Evolutionary conservation across 106 monocot genomes (phyloP).

Genomic region (Apostasia shenzhenica): DNA sequence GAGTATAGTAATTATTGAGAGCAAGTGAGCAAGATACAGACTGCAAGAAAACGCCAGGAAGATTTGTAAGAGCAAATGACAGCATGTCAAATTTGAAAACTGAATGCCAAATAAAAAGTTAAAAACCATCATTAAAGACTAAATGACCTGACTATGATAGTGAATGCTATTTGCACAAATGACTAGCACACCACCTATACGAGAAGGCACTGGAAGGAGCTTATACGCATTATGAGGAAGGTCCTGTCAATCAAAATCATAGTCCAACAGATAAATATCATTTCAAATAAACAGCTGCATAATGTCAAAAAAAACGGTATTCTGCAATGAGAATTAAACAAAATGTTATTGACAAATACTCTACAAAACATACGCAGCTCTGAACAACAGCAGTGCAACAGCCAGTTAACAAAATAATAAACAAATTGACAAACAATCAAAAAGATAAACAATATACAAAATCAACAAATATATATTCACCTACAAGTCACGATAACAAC

Average conservation of each 20-base stretch:
- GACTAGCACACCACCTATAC: constrained; percentile 90
- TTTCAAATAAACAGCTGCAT: neutral
- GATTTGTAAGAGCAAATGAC: neutral
- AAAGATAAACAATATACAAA: neutral
- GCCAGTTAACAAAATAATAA: neutral
- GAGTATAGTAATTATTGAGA: constrained; percentile 60
- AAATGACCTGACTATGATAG: constrained; percentile 89
- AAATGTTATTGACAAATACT: neutral
- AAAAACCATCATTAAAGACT: constrained; percentile 3
- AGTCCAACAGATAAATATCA: neutral
- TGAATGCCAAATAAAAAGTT: neutral
- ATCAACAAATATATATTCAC: no score
- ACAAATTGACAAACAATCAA: neutral
- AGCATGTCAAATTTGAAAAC: neutral
- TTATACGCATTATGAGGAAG: constrained; percentile 96
- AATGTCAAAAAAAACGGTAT: neutral
- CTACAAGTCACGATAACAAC: no score
- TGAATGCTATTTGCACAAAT: constrained; percentile 86
- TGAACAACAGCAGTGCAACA: neutral
- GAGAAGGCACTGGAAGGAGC: constrained; percentile 90
- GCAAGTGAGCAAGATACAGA: constrained; percentile 63
- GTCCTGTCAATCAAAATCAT: constrained; percentile 37
- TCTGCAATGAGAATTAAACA: neutral
- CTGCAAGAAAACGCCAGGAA: constrained; percentile 32
- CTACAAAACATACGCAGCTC: neutral